A percentile compares a stretch with the other conserved stretches of the same genome.
phyloP scores from a whole-genome alignment of 495 filamentous ascomycete species.

The Halenospora varia region DNA sequence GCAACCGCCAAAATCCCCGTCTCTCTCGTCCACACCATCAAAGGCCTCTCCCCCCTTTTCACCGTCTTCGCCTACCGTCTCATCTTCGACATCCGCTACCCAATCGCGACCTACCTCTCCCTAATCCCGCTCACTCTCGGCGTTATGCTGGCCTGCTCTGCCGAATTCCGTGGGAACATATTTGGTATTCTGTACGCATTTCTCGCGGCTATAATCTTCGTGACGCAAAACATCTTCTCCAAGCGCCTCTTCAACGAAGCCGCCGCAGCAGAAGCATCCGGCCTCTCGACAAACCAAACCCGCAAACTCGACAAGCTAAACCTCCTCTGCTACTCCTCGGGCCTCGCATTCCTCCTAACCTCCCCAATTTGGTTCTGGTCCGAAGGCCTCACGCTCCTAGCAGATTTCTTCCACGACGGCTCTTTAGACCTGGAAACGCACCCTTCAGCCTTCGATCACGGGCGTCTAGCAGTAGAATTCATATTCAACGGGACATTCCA shows the following conservation, averaged over 20 bases:
- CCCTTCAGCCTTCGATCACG: constrained; percentile 68
- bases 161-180: constrained; percentile 81
- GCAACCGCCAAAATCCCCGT: constrained; percentile 93
- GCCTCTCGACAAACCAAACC: constrained; percentile 43
- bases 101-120: constrained; percentile 83
- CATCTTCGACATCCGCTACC: constrained; percentile 84
- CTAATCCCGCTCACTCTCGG: constrained; percentile 87
- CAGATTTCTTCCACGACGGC: constrained; percentile 66
- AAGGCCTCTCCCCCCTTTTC: constrained; percentile 95
- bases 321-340: constrained; percentile 91
- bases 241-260: constrained; percentile 99
- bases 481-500: constrained; percentile 97
- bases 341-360: constrained; percentile 84
- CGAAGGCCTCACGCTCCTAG: constrained; percentile 74
- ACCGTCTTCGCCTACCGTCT: constrained; percentile 92
- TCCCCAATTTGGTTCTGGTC: constrained; percentile 91
- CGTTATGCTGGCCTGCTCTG: constrained; percentile 92
- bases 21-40: constrained; percentile 96
- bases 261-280: constrained; percentile 71
- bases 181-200: constrained; percentile 86
- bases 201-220: constrained; percentile 85
- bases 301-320: constrained; percentile 96
- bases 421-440: constrained; percentile 57
- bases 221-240: constrained; percentile 98
- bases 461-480: constrained; percentile 75